Evolutionary conservation across 2,329 filamentous ascomycete species (phyloP).

Genomic region (Hirsutella rhossiliensis): DNA sequence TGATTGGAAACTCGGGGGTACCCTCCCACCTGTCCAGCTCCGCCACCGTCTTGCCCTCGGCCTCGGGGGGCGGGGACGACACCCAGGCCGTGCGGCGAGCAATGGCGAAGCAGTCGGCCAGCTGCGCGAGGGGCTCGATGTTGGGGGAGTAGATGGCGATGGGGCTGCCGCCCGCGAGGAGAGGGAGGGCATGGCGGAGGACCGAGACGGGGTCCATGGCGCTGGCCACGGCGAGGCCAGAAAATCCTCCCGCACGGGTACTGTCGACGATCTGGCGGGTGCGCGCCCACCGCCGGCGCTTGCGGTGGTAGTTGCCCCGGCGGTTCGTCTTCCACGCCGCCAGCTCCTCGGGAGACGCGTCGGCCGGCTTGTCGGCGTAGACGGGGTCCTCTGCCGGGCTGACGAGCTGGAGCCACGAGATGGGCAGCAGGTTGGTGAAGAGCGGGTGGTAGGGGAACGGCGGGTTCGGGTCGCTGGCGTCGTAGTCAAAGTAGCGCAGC

Average conservation of each 20-base stretch:
- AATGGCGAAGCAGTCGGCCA: slow-evolving; percentile 78
- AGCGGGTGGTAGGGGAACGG: slow-evolving; percentile 61
- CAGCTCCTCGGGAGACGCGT: slow-evolving; percentile 47
- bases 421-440: slow-evolving; percentile 63
- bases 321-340: slow-evolving; percentile 68
- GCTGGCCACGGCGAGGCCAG: slow-evolving; percentile 71
- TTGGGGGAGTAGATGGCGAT: slow-evolving; percentile 77
- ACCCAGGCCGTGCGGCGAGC: slow-evolving; percentile 67
- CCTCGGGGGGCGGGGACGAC: slow-evolving; percentile 34
- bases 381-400: slow-evolving; percentile 62
- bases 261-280: slow-evolving; percentile 62
- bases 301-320: slow-evolving; percentile 76
- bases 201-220: slow-evolving; percentile 72
- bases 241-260: slow-evolving; percentile 63
- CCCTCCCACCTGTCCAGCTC: slow-evolving; percentile 45
- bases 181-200: slow-evolving; percentile 61
- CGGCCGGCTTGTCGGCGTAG: slow-evolving; percentile 54
- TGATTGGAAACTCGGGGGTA: slow-evolving; percentile 70
- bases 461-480: slow-evolving; percentile 51
- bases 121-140: slow-evolving; percentile 63
- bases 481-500: slow-evolving; percentile 82
- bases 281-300: slow-evolving; percentile 70
- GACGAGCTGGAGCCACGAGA: slow-evolving; percentile 88
- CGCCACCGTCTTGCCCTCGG: slow-evolving; percentile 28
- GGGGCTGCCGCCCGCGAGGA: slow-evolving; percentile 72